Evolutionary conservation across 805 yeast species (phyloP), one percentile per base, ranked within the genome.

Genomic region (Candida succiphila): DNA sequence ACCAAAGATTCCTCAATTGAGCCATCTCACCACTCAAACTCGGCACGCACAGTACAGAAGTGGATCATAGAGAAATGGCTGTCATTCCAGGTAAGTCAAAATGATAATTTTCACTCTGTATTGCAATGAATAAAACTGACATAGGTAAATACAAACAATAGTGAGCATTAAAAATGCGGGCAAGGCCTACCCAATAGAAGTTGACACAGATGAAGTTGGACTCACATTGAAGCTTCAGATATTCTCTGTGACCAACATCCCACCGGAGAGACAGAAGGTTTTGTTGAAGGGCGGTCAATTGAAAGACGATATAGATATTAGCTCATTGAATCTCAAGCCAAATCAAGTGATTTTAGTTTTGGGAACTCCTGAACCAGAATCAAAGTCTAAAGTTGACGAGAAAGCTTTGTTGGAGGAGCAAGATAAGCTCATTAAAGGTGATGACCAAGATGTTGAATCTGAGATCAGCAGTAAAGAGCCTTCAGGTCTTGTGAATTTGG

Each of bases 221-320:
- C 51, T 61, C 21, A 69, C 65, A 6, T 69, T 83, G 55, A 89
- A 87, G 53, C 58, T 64, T 30, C 77, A 78, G 55, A 76, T 92
- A 35, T 77, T 71, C 44, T 72, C 75, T 17, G 54, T 74, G 37
- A 89, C 97, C 3, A 75, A 75, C 37, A 85, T 92, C 35, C 94
- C 95, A n/a, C 72, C 77, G 2, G 81, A 75, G 35, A 78, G 96
- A 45, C 98, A 92, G 60, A 89, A 89, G 61, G 79, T 88, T 39
- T 68, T 92, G 51, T 72, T 86, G 33, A 87, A 84, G 60, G 89
- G 94, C 10, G 95, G 96, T 27, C 94, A 87, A 54, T 60, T 92
- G 47, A 67, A 69, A 35, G 89, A 86, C 56, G 88, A 81, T 39
- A 47, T 54, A 7, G 61, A 65, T 25, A 56, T 84, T 34, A 50